Evolutionary conservation across 768 basidiomycete genomes (phyloP).

Genomic region (Scleroderma bovista): DNA sequence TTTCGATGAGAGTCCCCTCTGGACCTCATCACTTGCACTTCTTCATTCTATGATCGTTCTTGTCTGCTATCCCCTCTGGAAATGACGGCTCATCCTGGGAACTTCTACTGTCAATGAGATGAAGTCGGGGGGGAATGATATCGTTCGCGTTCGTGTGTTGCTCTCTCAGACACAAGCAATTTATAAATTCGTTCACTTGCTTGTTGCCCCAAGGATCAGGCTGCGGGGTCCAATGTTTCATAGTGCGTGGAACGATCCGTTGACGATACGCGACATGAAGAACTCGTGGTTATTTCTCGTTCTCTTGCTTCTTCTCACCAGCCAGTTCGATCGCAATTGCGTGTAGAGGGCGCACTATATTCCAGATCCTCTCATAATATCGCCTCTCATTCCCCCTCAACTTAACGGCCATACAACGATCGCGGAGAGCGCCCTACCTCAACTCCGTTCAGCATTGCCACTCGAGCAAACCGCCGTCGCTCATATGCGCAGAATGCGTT

Average conservation of each 20-base stretch:
- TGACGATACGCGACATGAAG: conserved; percentile 34
- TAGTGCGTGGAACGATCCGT: conserved; percentile 28
- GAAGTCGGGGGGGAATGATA: not conserved
- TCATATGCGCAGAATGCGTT: conserved; percentile 14
- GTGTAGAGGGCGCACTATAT: conserved; percentile 26
- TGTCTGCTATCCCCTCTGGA: not conserved
- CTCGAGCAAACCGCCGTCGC: conserved; percentile 19
- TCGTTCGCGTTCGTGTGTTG: not conserved
- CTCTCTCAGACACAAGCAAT: conserved; percentile 9
- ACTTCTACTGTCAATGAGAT: not conserved
- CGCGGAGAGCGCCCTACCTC: conserved; percentile 20
- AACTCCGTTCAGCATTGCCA: conserved; percentile 27
- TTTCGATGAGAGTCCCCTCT: no score
- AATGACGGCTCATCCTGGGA: no score
- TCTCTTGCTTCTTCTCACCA: conserved; percentile 28
- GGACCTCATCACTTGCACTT: not conserved
- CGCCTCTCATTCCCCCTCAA: conserved; percentile 22
- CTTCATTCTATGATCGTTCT: not conserved
- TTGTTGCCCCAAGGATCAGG: conserved; percentile 19
- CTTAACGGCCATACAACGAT: conserved; percentile 24
- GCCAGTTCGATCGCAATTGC: conserved; percentile 30
- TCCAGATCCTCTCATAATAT: conserved; percentile 24
- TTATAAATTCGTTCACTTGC: conserved; percentile 15
- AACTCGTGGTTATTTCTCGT: conserved; percentile 27
- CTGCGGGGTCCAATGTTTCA: conserved; percentile 16